A percentile compares a stretch with the other conserved stretches of the same genome.
Evolutionary conservation across 306 rosid genomes (phyloP).

Genomic region (Lathyrus oleraceus): DNA sequence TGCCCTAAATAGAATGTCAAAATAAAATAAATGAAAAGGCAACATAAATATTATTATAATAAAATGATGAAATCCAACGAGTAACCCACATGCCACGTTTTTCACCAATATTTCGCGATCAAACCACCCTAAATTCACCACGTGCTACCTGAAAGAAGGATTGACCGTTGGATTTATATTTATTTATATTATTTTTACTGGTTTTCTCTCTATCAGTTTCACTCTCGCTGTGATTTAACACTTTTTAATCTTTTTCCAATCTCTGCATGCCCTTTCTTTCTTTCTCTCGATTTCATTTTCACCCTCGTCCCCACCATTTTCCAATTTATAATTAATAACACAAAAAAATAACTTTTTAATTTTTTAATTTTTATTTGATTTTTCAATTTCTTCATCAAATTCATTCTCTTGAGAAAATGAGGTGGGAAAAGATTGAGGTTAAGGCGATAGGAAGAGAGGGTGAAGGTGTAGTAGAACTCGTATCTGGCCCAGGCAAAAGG

Average conservation of each 20-base stretch:
- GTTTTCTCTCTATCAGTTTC: constrained; percentile 26
- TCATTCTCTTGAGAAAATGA: constrained; percentile 56
- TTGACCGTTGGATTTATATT: not conserved
- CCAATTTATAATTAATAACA: not conserved
- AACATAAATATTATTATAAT: no score
- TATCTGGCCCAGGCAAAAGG: constrained; percentile 88
- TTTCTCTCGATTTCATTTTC: constrained; percentile 28
- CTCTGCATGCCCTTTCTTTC: constrained; percentile 42
- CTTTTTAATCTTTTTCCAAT: constrained; percentile 1
- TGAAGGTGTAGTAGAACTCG: constrained; percentile 43
- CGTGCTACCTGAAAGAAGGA: constrained; percentile 3
- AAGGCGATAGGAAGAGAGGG: constrained; percentile 47
- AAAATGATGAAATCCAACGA: not conserved
- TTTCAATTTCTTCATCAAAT: constrained; percentile 21
- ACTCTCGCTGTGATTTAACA: constrained; percentile 31
- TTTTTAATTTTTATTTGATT: constrained; percentile 7
- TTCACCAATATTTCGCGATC: not conserved
- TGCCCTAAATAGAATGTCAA: no score
- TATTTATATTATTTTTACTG: constrained; percentile 9
- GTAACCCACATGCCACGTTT: constrained; percentile 17
- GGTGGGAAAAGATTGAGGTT: constrained; percentile 83
- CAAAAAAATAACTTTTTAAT: not conserved
- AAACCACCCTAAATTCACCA: constrained; percentile 1
- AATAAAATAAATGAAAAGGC: no score
- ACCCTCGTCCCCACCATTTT: constrained; percentile 26